Evolutionary conservation across 2,329 filamentous ascomycete genomes (phyloP).

Genomic region (Aspergillus pseudoterreus): DNA sequence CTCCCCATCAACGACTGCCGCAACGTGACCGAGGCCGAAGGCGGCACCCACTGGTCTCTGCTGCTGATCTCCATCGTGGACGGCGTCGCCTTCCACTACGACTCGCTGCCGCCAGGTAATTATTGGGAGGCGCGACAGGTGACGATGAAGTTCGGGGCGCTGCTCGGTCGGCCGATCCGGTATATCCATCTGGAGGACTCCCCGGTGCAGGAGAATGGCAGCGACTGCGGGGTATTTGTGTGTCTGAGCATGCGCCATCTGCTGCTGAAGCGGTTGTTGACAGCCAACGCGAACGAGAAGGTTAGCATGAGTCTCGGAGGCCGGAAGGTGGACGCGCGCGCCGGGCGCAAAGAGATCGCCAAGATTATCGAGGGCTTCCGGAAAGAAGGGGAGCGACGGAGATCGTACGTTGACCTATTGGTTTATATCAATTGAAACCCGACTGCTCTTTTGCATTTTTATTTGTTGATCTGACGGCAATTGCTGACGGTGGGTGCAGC

Average conservation of each 20-base stretch:
- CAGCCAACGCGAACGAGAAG: slow-evolving; percentile 75
- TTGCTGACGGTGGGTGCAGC: slow-evolving; percentile 6
- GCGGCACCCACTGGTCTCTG: slow-evolving; percentile 90
- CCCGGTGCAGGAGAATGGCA: slow-evolving; percentile 87
- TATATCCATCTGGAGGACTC: slow-evolving; percentile 82
- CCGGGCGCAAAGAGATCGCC: slow-evolving; percentile 85
- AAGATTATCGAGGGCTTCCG: slow-evolving; percentile 81
- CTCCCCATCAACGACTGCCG: slow-evolving; percentile 89
- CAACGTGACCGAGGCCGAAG: slow-evolving; percentile 74
- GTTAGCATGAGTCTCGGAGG: slow-evolving; percentile 91
- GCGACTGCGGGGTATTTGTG: slow-evolving; percentile 93
- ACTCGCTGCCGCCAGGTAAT: slow-evolving; percentile 76
- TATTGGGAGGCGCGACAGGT: slow-evolving; percentile 67
- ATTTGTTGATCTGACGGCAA: not conserved
- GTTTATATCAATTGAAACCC: no score
- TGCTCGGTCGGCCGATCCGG: slow-evolving; percentile 63
- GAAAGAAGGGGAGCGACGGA: slow-evolving; percentile 79
- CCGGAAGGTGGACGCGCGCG: slow-evolving; percentile 74
- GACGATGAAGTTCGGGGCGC: slow-evolving; percentile 62
- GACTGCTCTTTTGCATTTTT: not conserved
- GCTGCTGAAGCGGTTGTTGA: slow-evolving; percentile 77
- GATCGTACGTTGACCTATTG: slow-evolving; percentile 62
- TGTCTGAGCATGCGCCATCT: slow-evolving; percentile 93
- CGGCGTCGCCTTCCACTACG: slow-evolving; percentile 93
- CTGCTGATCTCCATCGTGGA: slow-evolving; percentile 86